A percentile compares a stretch with the other conserved stretches of the same genome.
phyloP scores from a whole-genome alignment of 2,329 filamentous ascomycete species.

The Coniochaeta sp. region DNA sequence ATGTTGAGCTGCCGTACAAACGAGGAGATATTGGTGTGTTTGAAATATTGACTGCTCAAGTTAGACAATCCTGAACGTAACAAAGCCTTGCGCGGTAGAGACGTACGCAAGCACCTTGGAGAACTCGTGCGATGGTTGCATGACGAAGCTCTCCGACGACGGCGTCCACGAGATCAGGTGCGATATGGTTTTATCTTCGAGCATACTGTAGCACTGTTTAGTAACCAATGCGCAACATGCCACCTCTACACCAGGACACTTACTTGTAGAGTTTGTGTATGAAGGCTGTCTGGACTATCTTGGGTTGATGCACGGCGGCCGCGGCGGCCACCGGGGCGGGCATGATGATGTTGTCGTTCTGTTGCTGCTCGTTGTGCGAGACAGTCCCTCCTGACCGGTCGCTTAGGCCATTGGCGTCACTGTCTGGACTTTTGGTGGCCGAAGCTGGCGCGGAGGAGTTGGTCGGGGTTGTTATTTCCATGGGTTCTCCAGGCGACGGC shows the following conservation, averaged over 20 bases:
- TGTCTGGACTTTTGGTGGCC: slow-evolving; percentile 36
- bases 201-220: slow-evolving; percentile 59
- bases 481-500: slow-evolving; percentile 49
- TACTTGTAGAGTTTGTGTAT: slow-evolving; percentile 99
- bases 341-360: slow-evolving; percentile 32
- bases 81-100: slow-evolving; percentile 9
- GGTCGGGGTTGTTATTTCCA: slow-evolving; percentile 52
- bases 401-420: slow-evolving; percentile 17
- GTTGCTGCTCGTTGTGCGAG: slow-evolving; percentile 28
- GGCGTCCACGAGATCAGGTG: slow-evolving; percentile 95
- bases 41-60: slow-evolving; percentile 80
- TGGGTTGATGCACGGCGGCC: slow-evolving; percentile 80
- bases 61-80: slow-evolving; percentile 12
- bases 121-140: slow-evolving; percentile 95
- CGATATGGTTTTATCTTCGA: slow-evolving; percentile 87
- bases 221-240: slow-evolving; percentile 6
- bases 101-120: slow-evolving; percentile 95
- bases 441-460: slow-evolving; percentile 34
- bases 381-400: slow-evolving; percentile 24
- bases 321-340: slow-evolving; percentile 51
- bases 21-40: slow-evolving; percentile 97
- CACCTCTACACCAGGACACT: slow-evolving; percentile 18
- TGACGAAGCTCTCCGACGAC: slow-evolving; percentile 94
- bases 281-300: slow-evolving; percentile 96
- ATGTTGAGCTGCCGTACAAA: slow-evolving; percentile 98